A percentile compares a stretch with the other conserved stretches of the same genome.
These are phyloP conservation scores for Encephalitozoon cuniculi DNA, from an alignment of 371 early-diverging fungal genomes.

Conservation along the genomic window DNA sequence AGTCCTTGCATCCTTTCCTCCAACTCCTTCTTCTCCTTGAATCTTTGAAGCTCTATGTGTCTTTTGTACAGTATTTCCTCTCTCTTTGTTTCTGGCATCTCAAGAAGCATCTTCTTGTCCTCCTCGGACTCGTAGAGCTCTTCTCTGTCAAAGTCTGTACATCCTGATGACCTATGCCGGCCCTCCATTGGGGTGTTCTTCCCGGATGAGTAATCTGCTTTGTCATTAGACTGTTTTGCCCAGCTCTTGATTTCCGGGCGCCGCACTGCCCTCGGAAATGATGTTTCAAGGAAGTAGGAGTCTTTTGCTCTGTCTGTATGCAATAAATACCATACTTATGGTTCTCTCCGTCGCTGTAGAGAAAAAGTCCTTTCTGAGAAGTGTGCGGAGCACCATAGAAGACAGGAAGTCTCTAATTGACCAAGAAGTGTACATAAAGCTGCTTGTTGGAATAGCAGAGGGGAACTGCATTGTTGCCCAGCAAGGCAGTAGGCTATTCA, in stretches of 20 bases:
- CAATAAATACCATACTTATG: neutral
- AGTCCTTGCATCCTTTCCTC: constrained; percentile 11
- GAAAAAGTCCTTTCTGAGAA: neutral
- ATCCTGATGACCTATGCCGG: neutral
- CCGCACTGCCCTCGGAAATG: neutral
- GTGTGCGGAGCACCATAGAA: neutral
- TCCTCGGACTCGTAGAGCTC: constrained; percentile 34
- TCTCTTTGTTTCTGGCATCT: constrained; percentile 47
- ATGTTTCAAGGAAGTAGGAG: neutral
- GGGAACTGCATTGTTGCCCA: neutral
- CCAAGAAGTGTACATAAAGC: neutral
- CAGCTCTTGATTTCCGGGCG: neutral
- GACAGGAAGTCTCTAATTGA: neutral
- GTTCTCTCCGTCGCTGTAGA: neutral
- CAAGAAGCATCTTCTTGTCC: constrained; percentile 36
- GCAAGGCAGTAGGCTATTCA: neutral
- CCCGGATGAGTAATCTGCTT: neutral
- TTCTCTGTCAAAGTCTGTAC: constrained; percentile 22
- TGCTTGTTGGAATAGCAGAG: neutral
- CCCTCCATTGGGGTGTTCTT: neutral
- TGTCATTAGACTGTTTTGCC: neutral
- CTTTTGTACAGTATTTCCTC: constrained; percentile 56
- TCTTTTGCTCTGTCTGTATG: neutral
- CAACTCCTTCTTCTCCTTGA: constrained; percentile 49
- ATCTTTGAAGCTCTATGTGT: constrained; percentile 22